Percentiles rank a stretch among this genome's conserved stretches.
Conservation (phyloP, 2,329 filamentous ascomycete species). For the Aspergillus sp. region DNA sequence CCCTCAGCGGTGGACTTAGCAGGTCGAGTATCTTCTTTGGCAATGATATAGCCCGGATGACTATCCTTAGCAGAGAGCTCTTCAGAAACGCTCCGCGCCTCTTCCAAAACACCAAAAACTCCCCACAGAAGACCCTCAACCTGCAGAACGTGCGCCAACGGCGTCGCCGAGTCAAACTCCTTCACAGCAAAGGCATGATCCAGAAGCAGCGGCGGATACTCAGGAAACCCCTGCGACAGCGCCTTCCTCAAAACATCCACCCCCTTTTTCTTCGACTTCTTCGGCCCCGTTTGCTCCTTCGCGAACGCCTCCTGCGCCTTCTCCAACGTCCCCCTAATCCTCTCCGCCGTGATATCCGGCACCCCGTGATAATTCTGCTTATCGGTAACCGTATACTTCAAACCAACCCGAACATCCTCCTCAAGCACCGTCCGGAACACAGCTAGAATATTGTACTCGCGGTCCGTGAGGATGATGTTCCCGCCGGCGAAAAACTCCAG, state of each 20-base stretch:
- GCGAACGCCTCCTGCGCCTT: slow-evolving; percentile 47
- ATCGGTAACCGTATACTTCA: slow-evolving; percentile 71
- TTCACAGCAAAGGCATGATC: slow-evolving; percentile 73
- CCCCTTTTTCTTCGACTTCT: slow-evolving; percentile 68
- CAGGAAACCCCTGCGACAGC: slow-evolving; percentile 75
- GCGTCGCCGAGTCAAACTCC: slow-evolving; percentile 61
- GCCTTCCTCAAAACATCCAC: slow-evolving; percentile 72
- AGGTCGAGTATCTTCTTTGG: slow-evolving; percentile 48
- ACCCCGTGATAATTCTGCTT: slow-evolving; percentile 76
- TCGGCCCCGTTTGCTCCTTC: slow-evolving; percentile 36
- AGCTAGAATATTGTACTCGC: slow-evolving; percentile 71
- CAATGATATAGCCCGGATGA: slow-evolving; percentile 81
- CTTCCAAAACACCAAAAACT: slow-evolving; percentile 61
- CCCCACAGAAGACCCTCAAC: slow-evolving; percentile 58
- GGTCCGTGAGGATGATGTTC: slow-evolving; percentile 88
- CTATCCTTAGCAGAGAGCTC: slow-evolving; percentile 59
- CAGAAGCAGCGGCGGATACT: slow-evolving; percentile 78
- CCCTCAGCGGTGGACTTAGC: slow-evolving; percentile 29
- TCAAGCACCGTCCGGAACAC: slow-evolving; percentile 75
- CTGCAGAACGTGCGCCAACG: slow-evolving; percentile 63
- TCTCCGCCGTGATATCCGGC: slow-evolving; percentile 65
- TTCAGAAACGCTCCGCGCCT: slow-evolving; percentile 63
- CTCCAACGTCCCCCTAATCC: slow-evolving; percentile 63
- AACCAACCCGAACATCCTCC: slow-evolving; percentile 69
- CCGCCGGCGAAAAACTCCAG: slow-evolving; percentile 95